phyloP scores from a whole-genome alignment of 1,284 basidiomycete species.

The Sporisorium scitamineum region DNA sequence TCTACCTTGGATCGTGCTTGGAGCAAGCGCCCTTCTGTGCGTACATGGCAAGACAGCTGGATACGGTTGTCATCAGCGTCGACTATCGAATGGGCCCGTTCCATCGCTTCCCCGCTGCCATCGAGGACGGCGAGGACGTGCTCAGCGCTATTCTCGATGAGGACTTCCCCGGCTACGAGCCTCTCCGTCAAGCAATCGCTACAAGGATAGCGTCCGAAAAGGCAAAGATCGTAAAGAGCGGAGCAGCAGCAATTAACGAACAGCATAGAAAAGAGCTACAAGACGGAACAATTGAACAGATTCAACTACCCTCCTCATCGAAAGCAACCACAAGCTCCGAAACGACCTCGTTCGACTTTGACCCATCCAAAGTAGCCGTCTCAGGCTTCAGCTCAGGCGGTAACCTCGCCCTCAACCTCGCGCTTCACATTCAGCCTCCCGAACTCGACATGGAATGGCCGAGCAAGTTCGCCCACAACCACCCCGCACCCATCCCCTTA shows the following conservation, averaged over 20 bases:
- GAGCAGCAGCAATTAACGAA: slow-evolving; percentile 18
- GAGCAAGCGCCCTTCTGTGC: slow-evolving; percentile 59
- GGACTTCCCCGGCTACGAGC: slow-evolving; percentile 31
- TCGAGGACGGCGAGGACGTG: slow-evolving; percentile 57
- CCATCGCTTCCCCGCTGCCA: slow-evolving; percentile 59
- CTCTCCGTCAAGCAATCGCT: slow-evolving; percentile 32
- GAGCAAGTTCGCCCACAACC: slow-evolving; percentile 22
- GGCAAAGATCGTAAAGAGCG: slow-evolving; percentile 26
- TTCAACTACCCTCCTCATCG: slow-evolving; percentile 7
- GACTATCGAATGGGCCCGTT: slow-evolving; percentile 65
- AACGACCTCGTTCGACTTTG: slow-evolving; percentile 29
- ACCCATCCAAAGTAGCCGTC: slow-evolving; percentile 39
- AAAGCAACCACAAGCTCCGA: not conserved
- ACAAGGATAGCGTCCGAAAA: slow-evolving; percentile 28
- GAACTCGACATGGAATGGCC: slow-evolving; percentile 45
- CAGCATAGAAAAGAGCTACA: slow-evolving; percentile 31
- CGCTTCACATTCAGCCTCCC: slow-evolving; percentile 45
- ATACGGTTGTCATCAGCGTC: slow-evolving; percentile 53
- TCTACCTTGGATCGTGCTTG: slow-evolving; percentile 54
- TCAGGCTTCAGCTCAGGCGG: slow-evolving; percentile 65
- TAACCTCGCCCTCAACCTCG: slow-evolving; percentile 60
- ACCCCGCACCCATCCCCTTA: slow-evolving; percentile 43
- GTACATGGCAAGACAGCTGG: slow-evolving; percentile 36
- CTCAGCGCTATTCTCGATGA: slow-evolving; percentile 45
- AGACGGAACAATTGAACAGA: slow-evolving; percentile 36